Conservation (phyloP, 805 yeast species). For the Clavispora phyllophila region DNA sequence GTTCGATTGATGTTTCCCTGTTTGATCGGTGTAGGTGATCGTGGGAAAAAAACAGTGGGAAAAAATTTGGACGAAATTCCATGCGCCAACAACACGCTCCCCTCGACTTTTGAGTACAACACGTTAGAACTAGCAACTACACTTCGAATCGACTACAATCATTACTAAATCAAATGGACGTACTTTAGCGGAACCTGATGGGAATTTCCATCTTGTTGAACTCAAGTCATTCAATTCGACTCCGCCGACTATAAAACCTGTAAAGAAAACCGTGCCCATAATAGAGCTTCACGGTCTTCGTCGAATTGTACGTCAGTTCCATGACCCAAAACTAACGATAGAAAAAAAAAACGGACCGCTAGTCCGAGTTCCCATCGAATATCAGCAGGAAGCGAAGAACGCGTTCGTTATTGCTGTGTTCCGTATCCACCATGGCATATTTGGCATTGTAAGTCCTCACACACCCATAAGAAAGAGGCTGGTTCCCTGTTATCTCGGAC, state of each 20-base stretch:
- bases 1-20: background rate
- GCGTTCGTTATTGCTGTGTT: no score
- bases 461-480: no score
- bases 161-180: background rate
- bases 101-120: constrained; percentile 14
- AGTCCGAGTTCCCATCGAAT: no score
- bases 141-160: background rate
- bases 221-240: background rate
- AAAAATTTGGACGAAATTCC: constrained; percentile 7
- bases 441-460: no score
- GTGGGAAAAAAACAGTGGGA: constrained; percentile 1
- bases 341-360: no score
- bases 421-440: no score
- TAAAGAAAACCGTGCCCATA: no score
- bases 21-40: background rate
- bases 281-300: no score
- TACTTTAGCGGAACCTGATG: background rate
- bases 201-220: background rate
- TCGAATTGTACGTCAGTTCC: no score
- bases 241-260: background rate
- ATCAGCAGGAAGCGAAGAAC: no score
- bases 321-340: no score
- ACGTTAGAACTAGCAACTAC: constrained; percentile 7
- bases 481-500: no score
- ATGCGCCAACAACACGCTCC: constrained; percentile 13